These are phyloP conservation scores for Biscogniauxia mediterranea DNA, from an alignment of 2,329 filamentous ascomycete species.

Conservation along the genomic window DNA sequence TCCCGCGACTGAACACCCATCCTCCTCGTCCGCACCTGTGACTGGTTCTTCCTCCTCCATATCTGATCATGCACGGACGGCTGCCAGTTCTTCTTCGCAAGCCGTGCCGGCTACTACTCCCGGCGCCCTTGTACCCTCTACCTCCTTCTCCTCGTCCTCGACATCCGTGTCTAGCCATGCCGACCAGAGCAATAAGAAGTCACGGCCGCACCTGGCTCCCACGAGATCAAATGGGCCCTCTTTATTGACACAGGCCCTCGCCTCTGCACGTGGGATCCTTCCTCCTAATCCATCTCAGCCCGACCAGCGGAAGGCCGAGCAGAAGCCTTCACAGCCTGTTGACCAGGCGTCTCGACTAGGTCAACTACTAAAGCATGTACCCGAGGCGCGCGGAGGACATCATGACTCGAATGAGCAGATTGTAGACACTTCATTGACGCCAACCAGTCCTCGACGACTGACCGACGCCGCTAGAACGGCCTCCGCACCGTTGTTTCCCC, in stretches of 20 bases:
- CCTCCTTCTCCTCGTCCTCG: constrained; percentile 25
- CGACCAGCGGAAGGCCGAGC: constrained; percentile 27
- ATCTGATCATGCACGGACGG: constrained; percentile 22
- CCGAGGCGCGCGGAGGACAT: constrained; percentile 18
- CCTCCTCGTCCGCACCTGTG: constrained; percentile 23
- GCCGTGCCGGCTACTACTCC: constrained; percentile 15
- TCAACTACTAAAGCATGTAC: constrained; percentile 18
- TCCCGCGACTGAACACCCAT: constrained; percentile 28
- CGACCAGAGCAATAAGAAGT: constrained; percentile 47
- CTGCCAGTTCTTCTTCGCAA: constrained; percentile 21
- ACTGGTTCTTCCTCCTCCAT: constrained; percentile 26
- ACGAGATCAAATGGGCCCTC: constrained; percentile 51
- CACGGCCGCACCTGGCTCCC: constrained; percentile 40
- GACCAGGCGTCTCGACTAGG: constrained; percentile 18
- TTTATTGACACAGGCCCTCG: constrained; percentile 56
- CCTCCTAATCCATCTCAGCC: constrained; percentile 25
- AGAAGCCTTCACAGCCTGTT: constrained; percentile 21
- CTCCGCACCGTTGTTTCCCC: constrained; percentile 27
- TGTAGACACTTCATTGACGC: constrained; percentile 39
- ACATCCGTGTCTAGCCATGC: constrained; percentile 31
- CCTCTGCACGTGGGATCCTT: constrained; percentile 55
- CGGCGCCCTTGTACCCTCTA: constrained; percentile 22
- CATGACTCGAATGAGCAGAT: constrained; percentile 37
- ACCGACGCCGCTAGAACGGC: constrained; percentile 34
- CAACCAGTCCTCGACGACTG: constrained; percentile 32